Conservation (phyloP, 1,139 yeast genomes). For the Hemisphaericaspora xylanilytica region DNA sequence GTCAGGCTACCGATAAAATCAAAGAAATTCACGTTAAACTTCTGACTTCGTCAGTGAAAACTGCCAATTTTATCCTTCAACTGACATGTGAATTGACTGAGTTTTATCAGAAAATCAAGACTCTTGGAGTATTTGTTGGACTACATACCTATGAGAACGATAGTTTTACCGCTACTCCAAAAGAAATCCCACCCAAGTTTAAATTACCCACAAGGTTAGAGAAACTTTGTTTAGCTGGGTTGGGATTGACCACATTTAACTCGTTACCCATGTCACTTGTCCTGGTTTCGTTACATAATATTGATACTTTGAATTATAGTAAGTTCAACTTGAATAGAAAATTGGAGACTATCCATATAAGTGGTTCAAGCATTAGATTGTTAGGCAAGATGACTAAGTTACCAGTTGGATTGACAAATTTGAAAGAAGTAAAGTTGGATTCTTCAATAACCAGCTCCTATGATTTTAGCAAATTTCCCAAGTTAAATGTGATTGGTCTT, state of each 20-base stretch:
- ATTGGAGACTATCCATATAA: constrained; percentile 11
- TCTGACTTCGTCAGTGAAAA: constrained; percentile 13
- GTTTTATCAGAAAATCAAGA: constrained; percentile 11
- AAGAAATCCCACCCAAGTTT: constrained; percentile 4
- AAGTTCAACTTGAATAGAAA: constrained; percentile 13
- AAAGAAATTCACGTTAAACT: constrained; percentile 10
- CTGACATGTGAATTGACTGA: constrained; percentile 6
- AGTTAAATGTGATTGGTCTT: constrained; percentile 10
- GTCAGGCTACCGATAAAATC: constrained; percentile 2
- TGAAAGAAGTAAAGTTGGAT: constrained; percentile 12
- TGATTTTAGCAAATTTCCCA: constrained; percentile 10
- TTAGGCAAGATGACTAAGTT: constrained; percentile 8
- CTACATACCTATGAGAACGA: constrained; percentile 13
- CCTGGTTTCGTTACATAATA: constrained; percentile 12
- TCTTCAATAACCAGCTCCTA: constrained; percentile 2
- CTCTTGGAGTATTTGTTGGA: constrained; percentile 14
- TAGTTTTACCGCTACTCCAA: not conserved
- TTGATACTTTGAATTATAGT: constrained; percentile 9
- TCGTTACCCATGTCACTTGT: constrained; percentile 12
- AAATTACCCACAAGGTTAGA: constrained; percentile 12
- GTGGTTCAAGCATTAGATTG: constrained; percentile 8
- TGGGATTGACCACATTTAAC: constrained; percentile 11
- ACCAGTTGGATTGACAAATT: constrained; percentile 11
- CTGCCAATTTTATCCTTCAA: constrained; percentile 9
- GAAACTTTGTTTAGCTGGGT: constrained; percentile 11